Base-by-base conservation (phyloP, 148 eudicot genomes). In the Oxyria digyna region DNA sequence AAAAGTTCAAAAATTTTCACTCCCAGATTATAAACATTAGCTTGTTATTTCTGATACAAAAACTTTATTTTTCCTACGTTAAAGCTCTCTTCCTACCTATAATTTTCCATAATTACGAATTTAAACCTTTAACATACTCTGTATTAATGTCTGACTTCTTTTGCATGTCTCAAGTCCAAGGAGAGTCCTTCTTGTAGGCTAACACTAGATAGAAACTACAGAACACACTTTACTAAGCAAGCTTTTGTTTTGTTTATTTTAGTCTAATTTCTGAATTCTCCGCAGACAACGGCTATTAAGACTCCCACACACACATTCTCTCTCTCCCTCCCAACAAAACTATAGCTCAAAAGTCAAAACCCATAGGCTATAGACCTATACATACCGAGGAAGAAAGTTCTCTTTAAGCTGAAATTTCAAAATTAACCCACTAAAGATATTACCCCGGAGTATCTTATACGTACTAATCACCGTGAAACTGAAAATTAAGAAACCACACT, bases 221-320 rank as follows among this genome's bases (percentile, higher is more conserved):
- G n/a, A 8, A 27, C 64, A 59, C 64, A 27, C 64, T 29, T 52
- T 52, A 52, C 62, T 52, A 52, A 52, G 62, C 62, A 9, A 38
- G 41, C 41, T 38, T 38, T 45, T 45, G 3, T 14, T 15, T 17
- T n/a, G 20, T 5, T 6, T 13, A 1, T 52, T 24, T 18, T 52
- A 52, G 29, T 59, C 37, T 29, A 27, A 59, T 59, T 15, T 69
- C 64, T 57, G 77, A 79, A 77, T 14, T 3, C 31, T 37, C 69
- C 69, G 50, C 50, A 67, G 69, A 67, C 69, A 67, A 67, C 69
- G 69, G 69, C 50, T 67, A 67, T 67, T 67, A 67, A 67, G 41
- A 67, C 46, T 67, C 48, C 46, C 43, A 41, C n/a, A 26, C 46
- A 41, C 69, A 37, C 17, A 9, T 48, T 21, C 50, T 38, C 69